Conservation (phyloP, 139 green algal genomes). For the Chlorella sp. region DNA sequence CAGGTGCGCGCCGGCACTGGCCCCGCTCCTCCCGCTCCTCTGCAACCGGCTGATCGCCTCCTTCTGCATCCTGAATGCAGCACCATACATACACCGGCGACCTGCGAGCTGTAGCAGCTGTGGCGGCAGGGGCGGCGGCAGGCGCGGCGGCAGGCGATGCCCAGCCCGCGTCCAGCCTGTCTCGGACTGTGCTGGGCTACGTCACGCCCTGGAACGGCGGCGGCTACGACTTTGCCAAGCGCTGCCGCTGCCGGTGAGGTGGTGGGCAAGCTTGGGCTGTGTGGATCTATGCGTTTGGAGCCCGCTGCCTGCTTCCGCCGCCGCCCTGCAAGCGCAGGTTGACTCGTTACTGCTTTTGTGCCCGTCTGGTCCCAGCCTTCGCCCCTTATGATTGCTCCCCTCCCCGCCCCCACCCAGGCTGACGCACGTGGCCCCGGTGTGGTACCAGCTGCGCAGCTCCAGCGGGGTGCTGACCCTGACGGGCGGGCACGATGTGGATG, state of each 20-base stretch:
- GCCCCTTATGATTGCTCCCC: too few relatives aligned
- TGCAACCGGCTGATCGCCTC: too few relatives aligned
- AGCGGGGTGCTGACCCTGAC: neutral
- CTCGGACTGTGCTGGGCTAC: neutral
- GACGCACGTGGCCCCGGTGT: neutral
- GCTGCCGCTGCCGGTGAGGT: slow-evolving; percentile 4
- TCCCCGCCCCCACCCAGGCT: neutral
- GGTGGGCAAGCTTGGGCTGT: too few relatives aligned
- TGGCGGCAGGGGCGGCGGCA: too few relatives aligned
- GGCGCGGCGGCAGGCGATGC: too few relatives aligned
- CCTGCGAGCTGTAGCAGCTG: neutral
- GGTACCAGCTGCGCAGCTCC: slow-evolving; percentile 21
- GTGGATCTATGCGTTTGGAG: too few relatives aligned
- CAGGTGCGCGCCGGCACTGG: too few relatives aligned
- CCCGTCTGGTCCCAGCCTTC: too few relatives aligned
- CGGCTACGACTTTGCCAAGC: slow-evolving; percentile 22
- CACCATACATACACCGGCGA: neutral
- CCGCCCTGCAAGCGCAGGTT: too few relatives aligned
- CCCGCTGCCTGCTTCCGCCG: too few relatives aligned
- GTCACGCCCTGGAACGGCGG: slow-evolving; percentile 15
- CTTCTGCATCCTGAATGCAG: neutral
- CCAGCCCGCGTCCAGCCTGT: neutral
- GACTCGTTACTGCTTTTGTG: too few relatives aligned
- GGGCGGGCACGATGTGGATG: slow-evolving; percentile 18
- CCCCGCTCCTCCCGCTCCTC: too few relatives aligned